Percentiles rank a stretch among this genome's conserved stretches.
Conservation (phyloP, 2,329 filamentous ascomycete genomes). For the Colletotrichum sp. region DNA sequence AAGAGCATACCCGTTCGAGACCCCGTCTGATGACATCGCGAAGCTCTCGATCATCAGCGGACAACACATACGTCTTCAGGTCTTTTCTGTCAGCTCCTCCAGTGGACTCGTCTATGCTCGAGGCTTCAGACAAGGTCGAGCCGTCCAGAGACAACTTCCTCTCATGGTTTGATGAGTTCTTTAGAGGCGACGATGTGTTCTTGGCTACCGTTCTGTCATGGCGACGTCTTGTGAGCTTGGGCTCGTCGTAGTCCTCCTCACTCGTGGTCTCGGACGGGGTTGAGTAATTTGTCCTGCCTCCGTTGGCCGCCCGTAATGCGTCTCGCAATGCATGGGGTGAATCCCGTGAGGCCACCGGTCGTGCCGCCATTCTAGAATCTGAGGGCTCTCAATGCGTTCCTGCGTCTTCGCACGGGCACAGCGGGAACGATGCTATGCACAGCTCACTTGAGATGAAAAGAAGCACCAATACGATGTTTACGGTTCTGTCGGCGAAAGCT, state of each 20-base stretch:
- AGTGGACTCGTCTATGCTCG: slow-evolving; percentile 14
- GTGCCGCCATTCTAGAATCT: neutral
- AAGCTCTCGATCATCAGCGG: slow-evolving; percentile 32
- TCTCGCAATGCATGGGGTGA: slow-evolving; percentile 24
- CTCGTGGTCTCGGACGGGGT: slow-evolving; percentile 45
- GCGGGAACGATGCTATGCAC: neutral
- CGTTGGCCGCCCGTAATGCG: slow-evolving; percentile 17
- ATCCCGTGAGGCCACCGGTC: neutral
- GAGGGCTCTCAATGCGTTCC: neutral
- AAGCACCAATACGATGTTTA: neutral
- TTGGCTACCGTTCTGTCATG: neutral
- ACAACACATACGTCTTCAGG: slow-evolving; percentile 27
- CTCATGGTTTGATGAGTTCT: neutral
- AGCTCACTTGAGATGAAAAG: slow-evolving; percentile 3
- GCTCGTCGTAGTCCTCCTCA: slow-evolving; percentile 51
- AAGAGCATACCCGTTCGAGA: slow-evolving; percentile 8
- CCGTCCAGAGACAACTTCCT: slow-evolving; percentile 7
- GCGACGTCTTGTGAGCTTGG: neutral
- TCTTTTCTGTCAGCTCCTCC: neutral
- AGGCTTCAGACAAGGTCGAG: slow-evolving; percentile 12
- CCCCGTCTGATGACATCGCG: slow-evolving; percentile 14
- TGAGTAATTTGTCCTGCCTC: neutral
- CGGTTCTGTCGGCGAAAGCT: neutral
- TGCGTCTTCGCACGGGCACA: neutral
- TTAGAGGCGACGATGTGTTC: neutral